Percentiles rank a stretch among this genome's conserved stretches.
Conservation (phyloP, 2,329 filamentous ascomycete species). For the Cladosporium colombiae region DNA sequence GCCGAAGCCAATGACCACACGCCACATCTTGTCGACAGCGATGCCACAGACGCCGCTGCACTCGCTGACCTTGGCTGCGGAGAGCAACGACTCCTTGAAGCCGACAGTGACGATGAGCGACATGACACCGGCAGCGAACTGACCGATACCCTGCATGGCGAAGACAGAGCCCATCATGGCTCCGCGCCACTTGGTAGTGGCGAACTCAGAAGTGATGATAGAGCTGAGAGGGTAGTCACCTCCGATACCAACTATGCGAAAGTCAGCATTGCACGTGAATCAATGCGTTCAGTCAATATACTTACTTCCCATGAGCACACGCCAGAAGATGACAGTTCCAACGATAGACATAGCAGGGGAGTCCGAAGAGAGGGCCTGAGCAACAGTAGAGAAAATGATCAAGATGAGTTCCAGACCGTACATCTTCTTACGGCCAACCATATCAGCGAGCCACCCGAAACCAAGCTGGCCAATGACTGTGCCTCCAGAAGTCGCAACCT, state of each 20-base stretch:
- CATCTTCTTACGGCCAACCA: constrained; percentile 78
- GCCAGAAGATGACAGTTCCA: constrained; percentile 76
- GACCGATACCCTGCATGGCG: constrained; percentile 83
- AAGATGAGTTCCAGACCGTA: constrained; percentile 80
- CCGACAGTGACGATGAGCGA: constrained; percentile 63
- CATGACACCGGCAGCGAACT: constrained; percentile 73
- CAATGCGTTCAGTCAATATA: background rate
- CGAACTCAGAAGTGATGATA: constrained; percentile 85
- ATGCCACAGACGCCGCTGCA: constrained; percentile 66
- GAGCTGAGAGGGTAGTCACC: constrained; percentile 76
- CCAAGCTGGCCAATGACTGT: constrained; percentile 80
- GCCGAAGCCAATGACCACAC: constrained; percentile 76
- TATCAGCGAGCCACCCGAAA: constrained; percentile 77
- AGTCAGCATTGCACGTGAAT: constrained; percentile 9
- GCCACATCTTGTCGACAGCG: constrained; percentile 87
- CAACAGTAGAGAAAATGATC: constrained; percentile 76
- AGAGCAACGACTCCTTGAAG: constrained; percentile 40
- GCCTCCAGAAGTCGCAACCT: constrained; percentile 79
- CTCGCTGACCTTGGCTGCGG: constrained; percentile 45
- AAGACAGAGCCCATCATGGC: constrained; percentile 88
- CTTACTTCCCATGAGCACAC: constrained; percentile 68
- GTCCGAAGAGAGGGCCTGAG: constrained; percentile 65
- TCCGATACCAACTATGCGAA: constrained; percentile 6
- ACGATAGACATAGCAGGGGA: constrained; percentile 64
- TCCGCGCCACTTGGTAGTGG: constrained; percentile 80